These are phyloP conservation scores for Hypoxylon lienhwacheense DNA, from an alignment of 495 filamentous ascomycete species.

Conservation along the genomic window DNA sequence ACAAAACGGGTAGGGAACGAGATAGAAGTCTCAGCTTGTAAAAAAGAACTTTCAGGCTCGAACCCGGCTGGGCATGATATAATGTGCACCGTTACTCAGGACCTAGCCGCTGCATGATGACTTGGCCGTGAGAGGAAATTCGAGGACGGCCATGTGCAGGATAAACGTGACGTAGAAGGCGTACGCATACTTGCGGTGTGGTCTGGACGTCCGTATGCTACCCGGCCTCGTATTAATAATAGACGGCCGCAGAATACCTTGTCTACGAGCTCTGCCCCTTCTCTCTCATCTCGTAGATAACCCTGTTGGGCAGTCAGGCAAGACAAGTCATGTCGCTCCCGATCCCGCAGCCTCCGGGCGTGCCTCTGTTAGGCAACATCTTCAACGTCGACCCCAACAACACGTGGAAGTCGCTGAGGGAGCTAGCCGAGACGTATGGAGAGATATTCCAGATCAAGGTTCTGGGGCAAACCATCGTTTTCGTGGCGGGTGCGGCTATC, in stretches of 20 bases:
- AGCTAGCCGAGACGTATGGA: slow-evolving; percentile 67
- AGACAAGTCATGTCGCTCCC: slow-evolving; percentile 42
- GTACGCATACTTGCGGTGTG: slow-evolving; percentile 17
- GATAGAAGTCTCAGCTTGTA: too few species aligned
- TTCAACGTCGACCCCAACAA: slow-evolving; percentile 63
- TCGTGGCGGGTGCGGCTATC: slow-evolving; percentile 57
- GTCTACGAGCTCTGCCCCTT: neutral
- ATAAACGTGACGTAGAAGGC: slow-evolving; percentile 24
- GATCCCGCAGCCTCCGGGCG: slow-evolving; percentile 67
- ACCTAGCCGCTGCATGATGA: slow-evolving; percentile 23
- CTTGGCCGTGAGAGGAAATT: slow-evolving; percentile 16
- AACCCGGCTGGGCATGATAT: neutral
- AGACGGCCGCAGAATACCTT: neutral
- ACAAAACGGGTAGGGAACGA: too few species aligned
- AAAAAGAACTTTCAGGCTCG: too few species aligned
- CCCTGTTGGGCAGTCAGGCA: too few species aligned
- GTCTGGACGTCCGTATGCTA: neutral
- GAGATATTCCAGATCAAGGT: slow-evolving; percentile 70
- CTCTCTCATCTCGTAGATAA: neutral
- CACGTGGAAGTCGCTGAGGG: slow-evolving; percentile 63
- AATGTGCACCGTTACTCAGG: slow-evolving; percentile 22
- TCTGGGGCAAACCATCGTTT: slow-evolving; percentile 45
- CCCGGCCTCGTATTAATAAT: slow-evolving; percentile 20
- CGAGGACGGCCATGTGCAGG: slow-evolving; percentile 7
- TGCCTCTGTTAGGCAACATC: slow-evolving; percentile 70